Percentiles rank a stretch among this genome's conserved stretches.
Conservation (phyloP, 2,329 filamentous ascomycete genomes). For the Aureobasidium sp. region DNA sequence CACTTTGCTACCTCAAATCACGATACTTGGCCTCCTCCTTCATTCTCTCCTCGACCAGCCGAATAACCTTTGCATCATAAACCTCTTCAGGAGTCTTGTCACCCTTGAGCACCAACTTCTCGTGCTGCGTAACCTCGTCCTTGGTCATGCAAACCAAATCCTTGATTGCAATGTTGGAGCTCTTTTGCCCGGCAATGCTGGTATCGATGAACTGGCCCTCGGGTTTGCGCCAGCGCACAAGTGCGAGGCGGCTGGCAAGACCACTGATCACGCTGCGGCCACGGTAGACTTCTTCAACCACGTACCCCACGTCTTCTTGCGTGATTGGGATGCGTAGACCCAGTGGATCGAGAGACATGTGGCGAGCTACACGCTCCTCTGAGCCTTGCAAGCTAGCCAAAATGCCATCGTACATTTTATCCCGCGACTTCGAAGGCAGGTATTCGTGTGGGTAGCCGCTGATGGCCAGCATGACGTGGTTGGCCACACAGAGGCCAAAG, state of each 20-base stretch:
- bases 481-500: slow-evolving; percentile 86
- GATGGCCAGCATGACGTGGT: slow-evolving; percentile 82
- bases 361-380: slow-evolving; percentile 67
- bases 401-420: slow-evolving; percentile 88
- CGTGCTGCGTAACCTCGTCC: slow-evolving; percentile 75
- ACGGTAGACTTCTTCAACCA: slow-evolving; percentile 82
- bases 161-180: slow-evolving; percentile 58
- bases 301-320: slow-evolving; percentile 73
- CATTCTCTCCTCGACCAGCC: slow-evolving; percentile 59
- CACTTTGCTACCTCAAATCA: slow-evolving; percentile 5
- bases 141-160: slow-evolving; percentile 89
- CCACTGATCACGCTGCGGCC: slow-evolving; percentile 79
- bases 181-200: slow-evolving; percentile 67
- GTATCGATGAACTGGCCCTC: slow-evolving; percentile 55
- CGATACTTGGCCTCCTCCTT: slow-evolving; percentile 50
- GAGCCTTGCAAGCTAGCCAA: slow-evolving; percentile 66
- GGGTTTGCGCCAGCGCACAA: slow-evolving; percentile 75
- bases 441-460: slow-evolving; percentile 81
- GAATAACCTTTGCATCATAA: slow-evolving; percentile 63
- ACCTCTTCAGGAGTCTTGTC: slow-evolving; percentile 62
- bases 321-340: slow-evolving; percentile 77
- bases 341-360: slow-evolving; percentile 47
- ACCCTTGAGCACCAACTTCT: slow-evolving; percentile 68
- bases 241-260: slow-evolving; percentile 66
- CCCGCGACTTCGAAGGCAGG: slow-evolving; percentile 68